These are phyloP conservation scores for Chlamydomonas schloesseri DNA, from an alignment of 139 green algal species.

Conservation along the genomic window DNA sequence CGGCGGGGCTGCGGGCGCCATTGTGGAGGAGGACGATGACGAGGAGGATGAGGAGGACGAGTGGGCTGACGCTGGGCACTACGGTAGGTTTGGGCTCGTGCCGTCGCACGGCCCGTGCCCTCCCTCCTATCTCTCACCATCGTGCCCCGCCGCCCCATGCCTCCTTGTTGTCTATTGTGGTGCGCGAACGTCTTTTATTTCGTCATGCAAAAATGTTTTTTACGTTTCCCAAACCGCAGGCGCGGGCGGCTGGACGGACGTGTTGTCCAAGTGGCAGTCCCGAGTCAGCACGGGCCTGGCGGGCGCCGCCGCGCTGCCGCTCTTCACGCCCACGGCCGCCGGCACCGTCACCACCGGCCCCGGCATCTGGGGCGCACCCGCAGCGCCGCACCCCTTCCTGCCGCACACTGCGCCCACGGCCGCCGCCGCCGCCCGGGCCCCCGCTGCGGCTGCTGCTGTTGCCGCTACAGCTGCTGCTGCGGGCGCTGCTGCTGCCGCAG, in stretches of 20 bases:
- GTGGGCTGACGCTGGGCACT: background rate
- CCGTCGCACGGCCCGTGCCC: too few species aligned
- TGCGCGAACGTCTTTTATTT: too few species aligned
- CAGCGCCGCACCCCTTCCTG: conserved; percentile 5
- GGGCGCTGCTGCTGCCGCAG: background rate
- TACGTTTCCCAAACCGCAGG: too few species aligned
- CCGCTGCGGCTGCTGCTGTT: background rate
- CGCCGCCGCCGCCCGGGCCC: background rate
- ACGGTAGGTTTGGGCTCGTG: too few species aligned
- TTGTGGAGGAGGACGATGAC: background rate
- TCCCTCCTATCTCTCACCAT: too few species aligned
- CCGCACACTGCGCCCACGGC: background rate
- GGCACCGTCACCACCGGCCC: background rate
- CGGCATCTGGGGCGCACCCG: background rate
- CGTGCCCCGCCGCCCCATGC: too few species aligned
- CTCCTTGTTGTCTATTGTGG: too few species aligned
- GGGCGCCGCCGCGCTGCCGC: conserved; percentile 20
- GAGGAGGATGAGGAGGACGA: background rate
- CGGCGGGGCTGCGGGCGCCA: background rate
- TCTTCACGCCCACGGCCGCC: conserved; percentile 12
- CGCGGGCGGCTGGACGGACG: conserved; percentile 24
- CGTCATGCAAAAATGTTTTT: too few species aligned
- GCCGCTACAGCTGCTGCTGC: background rate
- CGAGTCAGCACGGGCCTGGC: background rate
- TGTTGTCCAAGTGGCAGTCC: conserved; percentile 4